A percentile compares a stretch with the other conserved stretches of the same genome.
Conservation (phyloP, 352 stramenopile genomes). For the Pythium plurisporium region DNA sequence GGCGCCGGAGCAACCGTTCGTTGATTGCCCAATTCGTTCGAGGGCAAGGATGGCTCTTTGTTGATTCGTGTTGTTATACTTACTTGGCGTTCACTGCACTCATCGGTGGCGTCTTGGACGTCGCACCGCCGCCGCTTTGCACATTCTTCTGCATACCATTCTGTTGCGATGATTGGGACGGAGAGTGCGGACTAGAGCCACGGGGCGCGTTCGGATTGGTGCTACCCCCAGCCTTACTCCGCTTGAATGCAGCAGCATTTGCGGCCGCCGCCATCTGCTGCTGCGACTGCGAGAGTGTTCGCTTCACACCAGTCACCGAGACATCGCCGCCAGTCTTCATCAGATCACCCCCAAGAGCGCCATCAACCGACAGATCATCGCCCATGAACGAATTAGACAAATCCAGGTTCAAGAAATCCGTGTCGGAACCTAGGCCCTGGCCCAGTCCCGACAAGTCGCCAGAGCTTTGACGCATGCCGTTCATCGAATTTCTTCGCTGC, state of each 20-base stretch:
- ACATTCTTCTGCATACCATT: constrained; percentile 69
- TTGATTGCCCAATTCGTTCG: constrained; percentile 15
- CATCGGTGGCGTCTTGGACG: constrained; percentile 81
- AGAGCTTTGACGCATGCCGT: constrained; percentile 43
- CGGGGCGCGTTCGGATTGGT: constrained; percentile 17
- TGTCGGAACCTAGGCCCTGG: constrained; percentile 37
- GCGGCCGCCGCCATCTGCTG: constrained; percentile 77
- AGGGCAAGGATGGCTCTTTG: constrained; percentile 23
- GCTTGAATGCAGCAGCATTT: constrained; percentile 79
- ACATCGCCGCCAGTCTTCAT: constrained; percentile 33
- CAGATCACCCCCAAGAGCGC: constrained; percentile 23
- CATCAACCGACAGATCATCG: constrained; percentile 41
- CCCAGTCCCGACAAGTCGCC: constrained; percentile 47
- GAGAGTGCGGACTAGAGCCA: constrained; percentile 44
- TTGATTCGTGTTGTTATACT: constrained; percentile 21
- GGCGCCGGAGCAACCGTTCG: background rate
- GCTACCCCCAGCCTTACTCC: constrained; percentile 56
- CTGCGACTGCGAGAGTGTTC: constrained; percentile 73
- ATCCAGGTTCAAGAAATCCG: constrained; percentile 81
- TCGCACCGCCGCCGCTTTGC: constrained; percentile 54
- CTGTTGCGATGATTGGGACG: constrained; percentile 36
- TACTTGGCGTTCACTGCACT: constrained; percentile 89
- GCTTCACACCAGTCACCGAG: constrained; percentile 48
- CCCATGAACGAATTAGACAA: constrained; percentile 65
- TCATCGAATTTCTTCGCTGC: constrained; percentile 37